phyloP scores from a whole-genome alignment of 2,329 filamentous ascomycete genomes.

The Dothistroma septosporum region DNA sequence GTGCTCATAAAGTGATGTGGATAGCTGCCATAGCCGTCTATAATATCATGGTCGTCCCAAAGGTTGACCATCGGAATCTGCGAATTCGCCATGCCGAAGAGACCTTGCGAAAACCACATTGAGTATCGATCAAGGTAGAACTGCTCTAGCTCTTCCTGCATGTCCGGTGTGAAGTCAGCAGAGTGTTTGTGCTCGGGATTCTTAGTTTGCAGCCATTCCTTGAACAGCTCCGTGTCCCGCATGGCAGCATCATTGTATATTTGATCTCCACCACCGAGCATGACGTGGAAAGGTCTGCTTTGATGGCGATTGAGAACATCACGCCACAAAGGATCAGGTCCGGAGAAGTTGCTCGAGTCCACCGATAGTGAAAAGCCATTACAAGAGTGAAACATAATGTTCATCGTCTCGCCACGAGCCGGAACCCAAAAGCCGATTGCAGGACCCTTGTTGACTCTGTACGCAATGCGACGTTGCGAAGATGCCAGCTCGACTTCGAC shows the following conservation, averaged over 20 bases:
- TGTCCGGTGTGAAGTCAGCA: constrained; percentile 69
- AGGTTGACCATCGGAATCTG: constrained; percentile 99
- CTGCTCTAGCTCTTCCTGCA: constrained; percentile 82
- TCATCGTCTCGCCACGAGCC: constrained; percentile 79
- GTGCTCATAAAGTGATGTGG: constrained; percentile 85
- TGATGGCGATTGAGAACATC: constrained; percentile 93
- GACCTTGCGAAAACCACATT: constrained; percentile 93
- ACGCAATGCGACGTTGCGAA: constrained; percentile 80
- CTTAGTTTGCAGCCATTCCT: constrained; percentile 76
- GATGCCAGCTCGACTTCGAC: constrained; percentile 81
- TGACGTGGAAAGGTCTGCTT: constrained; percentile 89
- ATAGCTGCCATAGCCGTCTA: constrained; percentile 82
- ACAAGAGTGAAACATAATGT: constrained; percentile 97
- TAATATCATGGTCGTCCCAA: constrained; percentile 79
- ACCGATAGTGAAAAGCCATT: constrained; percentile 87
- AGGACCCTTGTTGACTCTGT: constrained; percentile 90
- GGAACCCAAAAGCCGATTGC: constrained; percentile 94
- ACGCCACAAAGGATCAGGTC: constrained; percentile 93
- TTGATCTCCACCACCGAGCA: constrained; percentile 96
- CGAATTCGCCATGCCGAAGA: constrained; percentile 86
- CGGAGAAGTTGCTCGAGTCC: constrained; percentile 75
- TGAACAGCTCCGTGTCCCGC: constrained; percentile 69
- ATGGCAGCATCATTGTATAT: constrained; percentile 90
- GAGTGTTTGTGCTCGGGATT: constrained; percentile 76
- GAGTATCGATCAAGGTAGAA: constrained; percentile 88